phyloP scores from a whole-genome alignment of 495 filamentous ascomycete species.

The Penicilliopsis zonata region DNA sequence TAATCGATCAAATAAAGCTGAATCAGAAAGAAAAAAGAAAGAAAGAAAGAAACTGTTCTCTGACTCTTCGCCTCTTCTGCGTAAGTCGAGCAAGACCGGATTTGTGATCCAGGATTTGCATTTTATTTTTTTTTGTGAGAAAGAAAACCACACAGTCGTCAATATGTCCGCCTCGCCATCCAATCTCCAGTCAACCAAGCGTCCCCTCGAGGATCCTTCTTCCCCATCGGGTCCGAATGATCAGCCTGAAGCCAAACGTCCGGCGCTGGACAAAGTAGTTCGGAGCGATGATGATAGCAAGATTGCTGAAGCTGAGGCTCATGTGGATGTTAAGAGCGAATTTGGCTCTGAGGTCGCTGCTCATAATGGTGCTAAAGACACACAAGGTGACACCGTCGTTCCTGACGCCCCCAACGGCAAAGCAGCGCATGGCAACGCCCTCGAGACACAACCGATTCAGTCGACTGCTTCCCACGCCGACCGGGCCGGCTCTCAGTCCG shows the following conservation, averaged over 20 bases:
- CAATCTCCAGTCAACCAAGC: slow-evolving; percentile 63
- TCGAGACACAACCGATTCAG: slow-evolving; percentile 50
- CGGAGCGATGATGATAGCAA: slow-evolving; percentile 42
- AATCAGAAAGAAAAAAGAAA: slow-evolving; percentile 27
- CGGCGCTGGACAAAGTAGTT: slow-evolving; percentile 83
- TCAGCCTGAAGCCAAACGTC: slow-evolving; percentile 94
- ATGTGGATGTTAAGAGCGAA: slow-evolving; percentile 44
- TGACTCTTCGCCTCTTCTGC: slow-evolving; percentile 27
- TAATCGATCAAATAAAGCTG: slow-evolving; percentile 53
- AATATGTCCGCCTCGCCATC: slow-evolving; percentile 58
- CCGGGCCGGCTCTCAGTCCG: slow-evolving; percentile 35
- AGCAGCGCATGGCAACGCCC: slow-evolving; percentile 14
- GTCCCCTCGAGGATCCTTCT: slow-evolving; percentile 91
- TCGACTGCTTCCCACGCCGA: slow-evolving; percentile 50
- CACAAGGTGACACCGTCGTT: slow-evolving; percentile 55
- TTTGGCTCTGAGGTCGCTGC: slow-evolving; percentile 16
- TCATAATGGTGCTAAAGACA: slow-evolving; percentile 35
- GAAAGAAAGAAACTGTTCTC: slow-evolving; percentile 29
- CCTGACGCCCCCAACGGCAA: slow-evolving; percentile 56
- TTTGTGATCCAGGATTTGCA: slow-evolving; percentile 5
- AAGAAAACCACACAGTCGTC: slow-evolving; percentile 13
- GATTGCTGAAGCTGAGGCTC: slow-evolving; percentile 36
- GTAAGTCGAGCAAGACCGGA: slow-evolving; percentile 27
- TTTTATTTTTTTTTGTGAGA: slow-evolving; percentile 8
- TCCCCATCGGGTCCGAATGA: slow-evolving; percentile 83